Base-by-base conservation (phyloP, 164 flowering plant genomes). In the Liriodendron chinense region DNA sequence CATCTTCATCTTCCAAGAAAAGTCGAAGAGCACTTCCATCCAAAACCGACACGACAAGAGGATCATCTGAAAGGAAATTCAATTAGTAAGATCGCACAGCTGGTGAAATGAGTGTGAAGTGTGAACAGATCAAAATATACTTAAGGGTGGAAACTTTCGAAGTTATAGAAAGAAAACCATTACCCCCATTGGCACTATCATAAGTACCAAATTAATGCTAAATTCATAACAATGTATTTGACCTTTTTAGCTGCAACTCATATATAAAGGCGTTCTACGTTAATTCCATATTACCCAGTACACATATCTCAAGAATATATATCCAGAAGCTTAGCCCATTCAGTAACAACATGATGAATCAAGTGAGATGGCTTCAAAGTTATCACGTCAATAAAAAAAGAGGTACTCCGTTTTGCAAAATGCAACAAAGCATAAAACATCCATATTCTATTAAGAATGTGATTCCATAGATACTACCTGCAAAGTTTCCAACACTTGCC, bases 1-100 rank as follows among this genome's bases (percentile, higher is more conserved):
- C 97, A 80, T 92, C 97, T 78, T 92, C 97, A 69, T 92, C 94
- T 76, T 90, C 97, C 75, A 92, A 76, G 78, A 82, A 84, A 68
- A 85, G 21, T 34, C 75, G 72, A 72, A 90, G 72, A 16, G 83
- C 75, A n/a, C 47, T 82, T 73, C 97, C 97, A 77, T 92, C 89
- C 89, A 90, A 78, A 48, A 87, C 65, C 25, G 89, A 80, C 18
- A 85, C 82, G 43, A 83, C 88, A 76, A 92, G 63, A 13, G 97
- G 97, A 84, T 89, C 87, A 82, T 87, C 97, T 92, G 80, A 23
- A 68, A 8, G 34, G 68, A 69, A 49, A 70, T 49, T 65, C 56
- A 69, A 43, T n/a, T 69, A 25, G 57, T 69, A 76, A 26, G 63
- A 7, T 22, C 3, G 20, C 24, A 1, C 22, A 63, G 0, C 59